These are phyloP conservation scores for Scutellaria galericulata DNA, from an alignment of 257 asterid species.

Conservation along the genomic window DNA sequence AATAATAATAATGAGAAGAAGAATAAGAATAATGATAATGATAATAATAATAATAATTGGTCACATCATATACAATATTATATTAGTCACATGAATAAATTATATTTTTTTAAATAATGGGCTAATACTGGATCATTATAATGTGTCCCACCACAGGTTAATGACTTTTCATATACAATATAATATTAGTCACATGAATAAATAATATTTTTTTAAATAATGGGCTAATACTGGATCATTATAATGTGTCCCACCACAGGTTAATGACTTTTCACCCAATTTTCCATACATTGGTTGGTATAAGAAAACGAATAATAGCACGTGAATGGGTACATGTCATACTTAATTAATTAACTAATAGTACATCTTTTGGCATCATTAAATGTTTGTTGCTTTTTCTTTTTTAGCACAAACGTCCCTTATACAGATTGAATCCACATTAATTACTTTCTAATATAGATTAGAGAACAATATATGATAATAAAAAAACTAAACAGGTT, in stretches of 20 bases:
- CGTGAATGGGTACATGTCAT: not conserved
- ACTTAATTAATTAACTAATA: not conserved
- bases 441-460: too few relatives aligned
- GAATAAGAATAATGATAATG: too few relatives aligned
- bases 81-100: not conserved
- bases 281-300: not conserved
- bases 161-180: not conserved
- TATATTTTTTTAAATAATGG: not conserved
- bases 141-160: constrained; percentile 19
- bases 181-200: not conserved
- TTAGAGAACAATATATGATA: too few relatives aligned
- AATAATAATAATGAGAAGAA: too few relatives aligned
- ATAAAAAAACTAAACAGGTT: too few relatives aligned
- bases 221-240: not conserved
- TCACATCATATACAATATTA: not conserved
- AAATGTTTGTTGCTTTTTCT: not conserved
- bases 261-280: not conserved
- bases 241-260: constrained; percentile 17
- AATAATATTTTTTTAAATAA: not conserved
- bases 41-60: too few relatives aligned
- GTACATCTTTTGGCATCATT: not conserved
- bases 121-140: not conserved
- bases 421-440: too few relatives aligned
- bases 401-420: too few relatives aligned
- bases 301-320: constrained; percentile 7